These are phyloP conservation scores for Triticum aestivum DNA, from an alignment of 176 grass and related monocot species.

Conservation along the genomic window IWGSC_CS_RefSeq_v2.1 NC_057813.1:511637833-511638332, in stretches of 20 bases:
- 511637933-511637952: background rate
- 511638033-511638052: background rate
- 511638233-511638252: background rate
- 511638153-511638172: background rate
- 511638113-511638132: background rate
- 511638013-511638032: background rate
- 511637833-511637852: background rate
- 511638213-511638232: background rate
- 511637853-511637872: background rate
- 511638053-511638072: background rate
- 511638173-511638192: background rate
- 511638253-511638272: background rate
- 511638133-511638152: background rate
- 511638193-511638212: background rate
- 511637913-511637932: background rate
- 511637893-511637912: background rate
- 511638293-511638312: slow-evolving; percentile 57
- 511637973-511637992: background rate
- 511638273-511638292: background rate
- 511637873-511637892: background rate
- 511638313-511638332: slow-evolving; percentile 65
- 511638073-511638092: background rate
- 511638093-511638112: background rate
- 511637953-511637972: background rate
- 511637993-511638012: background rate